Base-by-base conservation (phyloP, 805 yeast species). In the Huiozyma sinensis region DNA sequence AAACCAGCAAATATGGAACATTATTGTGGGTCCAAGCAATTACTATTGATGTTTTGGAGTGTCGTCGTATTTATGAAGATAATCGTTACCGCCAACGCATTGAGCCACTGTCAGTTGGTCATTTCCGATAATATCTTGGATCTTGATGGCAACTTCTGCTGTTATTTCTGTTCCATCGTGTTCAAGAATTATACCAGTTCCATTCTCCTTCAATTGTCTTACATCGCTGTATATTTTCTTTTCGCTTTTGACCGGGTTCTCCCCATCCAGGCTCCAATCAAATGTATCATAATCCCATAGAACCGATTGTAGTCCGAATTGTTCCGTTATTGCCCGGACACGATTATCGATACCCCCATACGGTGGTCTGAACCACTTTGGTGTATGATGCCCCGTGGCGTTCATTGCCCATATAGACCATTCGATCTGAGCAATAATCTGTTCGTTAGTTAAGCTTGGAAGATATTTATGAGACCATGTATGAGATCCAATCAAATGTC, bases 321-420 rank as follows among this genome's bases (percentile, higher is more conserved):
- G 84, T 43, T 89, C 69, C 11, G 86, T 74, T 44, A 90, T 84
- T 1, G 79, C 66, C 45, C 97, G 68, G 1, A 90, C 83, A 43
- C 97, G 68, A 59, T 88, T 81, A 65, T 90, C 98, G 32, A 86
- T 71, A 0, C 95, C 97, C 0, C 97, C 98, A 58, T 86, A 90
- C 1, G 98, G 98, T 0, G 98, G 98, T 52, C 98, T 74, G 61
- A 84, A 90, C 84, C 90, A 90, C 56, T 81, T 82, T 6, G 98
- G 98, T 7, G 84, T 59, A 55, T 88, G 89, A 28, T 79, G 70
- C 0, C 86, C 84, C 0, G 97, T 88, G 1, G 96, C 96, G 66
- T 90, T 89, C 88, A 89, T 85, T 5, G 97, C 96, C 97, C 97
- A 90, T 31, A 87, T 78, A 1, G 94, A 80, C 98, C 98, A 90